Evolutionary conservation across 352 stramenopile species (phyloP).

Genomic region (Pythium pyrilobum): DNA sequence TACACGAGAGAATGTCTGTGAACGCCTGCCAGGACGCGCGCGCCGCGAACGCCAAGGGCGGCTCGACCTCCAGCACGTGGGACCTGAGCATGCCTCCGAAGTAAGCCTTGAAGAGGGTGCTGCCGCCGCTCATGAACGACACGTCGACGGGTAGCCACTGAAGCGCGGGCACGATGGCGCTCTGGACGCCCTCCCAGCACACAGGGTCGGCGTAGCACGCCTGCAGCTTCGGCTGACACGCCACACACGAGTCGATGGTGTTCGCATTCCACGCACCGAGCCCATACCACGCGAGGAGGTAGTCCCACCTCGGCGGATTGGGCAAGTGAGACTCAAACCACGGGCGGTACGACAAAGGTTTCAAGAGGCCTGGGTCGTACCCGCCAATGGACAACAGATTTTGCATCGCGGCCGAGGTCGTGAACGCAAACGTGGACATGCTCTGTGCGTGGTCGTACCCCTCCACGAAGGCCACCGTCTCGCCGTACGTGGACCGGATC

Average conservation of each 20-base stretch:
- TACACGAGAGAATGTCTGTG: slow-evolving; percentile 10
- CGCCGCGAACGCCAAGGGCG: neutral
- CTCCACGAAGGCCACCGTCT: neutral
- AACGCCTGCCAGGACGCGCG: neutral
- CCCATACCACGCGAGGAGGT: neutral
- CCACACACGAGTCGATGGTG: neutral
- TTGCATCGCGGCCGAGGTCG: neutral
- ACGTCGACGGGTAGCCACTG: neutral
- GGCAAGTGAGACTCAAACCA: neutral
- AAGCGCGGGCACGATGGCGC: neutral
- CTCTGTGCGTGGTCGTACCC: neutral
- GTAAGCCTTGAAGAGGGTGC: neutral
- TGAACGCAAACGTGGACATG: neutral
- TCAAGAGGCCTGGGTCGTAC: neutral
- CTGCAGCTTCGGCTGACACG: slow-evolving; percentile 11
- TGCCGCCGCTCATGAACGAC: neutral
- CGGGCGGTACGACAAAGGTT: neutral
- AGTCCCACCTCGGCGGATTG: neutral
- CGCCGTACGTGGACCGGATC: neutral
- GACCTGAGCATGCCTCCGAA: neutral
- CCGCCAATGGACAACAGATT: neutral
- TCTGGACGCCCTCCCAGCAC: slow-evolving; percentile 15
- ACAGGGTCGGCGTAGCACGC: slow-evolving; percentile 7
- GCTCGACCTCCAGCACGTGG: neutral
- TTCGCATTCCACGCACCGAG: neutral